phyloP scores from a whole-genome alignment of 148 eudicot genomes.

The Persicaria tinctoria region DNA sequence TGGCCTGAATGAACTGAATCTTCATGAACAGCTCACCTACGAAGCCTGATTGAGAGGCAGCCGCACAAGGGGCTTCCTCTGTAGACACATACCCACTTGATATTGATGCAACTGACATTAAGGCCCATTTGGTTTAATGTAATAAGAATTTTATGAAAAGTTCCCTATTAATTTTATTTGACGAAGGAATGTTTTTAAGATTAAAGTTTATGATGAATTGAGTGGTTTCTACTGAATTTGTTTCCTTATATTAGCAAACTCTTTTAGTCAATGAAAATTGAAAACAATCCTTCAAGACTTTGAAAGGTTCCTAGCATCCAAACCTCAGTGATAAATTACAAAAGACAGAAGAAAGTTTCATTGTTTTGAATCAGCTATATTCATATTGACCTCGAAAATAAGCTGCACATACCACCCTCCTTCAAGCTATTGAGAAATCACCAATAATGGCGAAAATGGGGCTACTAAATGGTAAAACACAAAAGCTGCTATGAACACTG shows the following conservation, averaged over 20 bases:
- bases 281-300: neutral
- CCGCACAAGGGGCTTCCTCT: neutral
- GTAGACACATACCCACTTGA: too few relatives aligned
- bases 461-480: neutral
- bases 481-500: neutral
- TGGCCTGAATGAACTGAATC: neutral
- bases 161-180: too few relatives aligned
- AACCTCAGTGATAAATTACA: neutral
- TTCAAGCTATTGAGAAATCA: neutral
- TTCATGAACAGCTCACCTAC: neutral
- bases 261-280: too few relatives aligned
- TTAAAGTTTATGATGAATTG: too few relatives aligned
- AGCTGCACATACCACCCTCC: neutral
- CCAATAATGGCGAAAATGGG: neutral
- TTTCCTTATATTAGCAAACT: too few relatives aligned
- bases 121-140: neutral
- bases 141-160: too few relatives aligned
- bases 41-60: neutral
- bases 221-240: too few relatives aligned
- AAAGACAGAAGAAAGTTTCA: neutral
- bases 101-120: neutral
- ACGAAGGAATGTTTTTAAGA: too few relatives aligned
- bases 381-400: neutral
- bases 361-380: neutral
- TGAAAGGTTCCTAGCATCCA: neutral